Conservation (phyloP, 2,329 filamentous ascomycete genomes). For the Diplodia scrobiculata region DNA sequence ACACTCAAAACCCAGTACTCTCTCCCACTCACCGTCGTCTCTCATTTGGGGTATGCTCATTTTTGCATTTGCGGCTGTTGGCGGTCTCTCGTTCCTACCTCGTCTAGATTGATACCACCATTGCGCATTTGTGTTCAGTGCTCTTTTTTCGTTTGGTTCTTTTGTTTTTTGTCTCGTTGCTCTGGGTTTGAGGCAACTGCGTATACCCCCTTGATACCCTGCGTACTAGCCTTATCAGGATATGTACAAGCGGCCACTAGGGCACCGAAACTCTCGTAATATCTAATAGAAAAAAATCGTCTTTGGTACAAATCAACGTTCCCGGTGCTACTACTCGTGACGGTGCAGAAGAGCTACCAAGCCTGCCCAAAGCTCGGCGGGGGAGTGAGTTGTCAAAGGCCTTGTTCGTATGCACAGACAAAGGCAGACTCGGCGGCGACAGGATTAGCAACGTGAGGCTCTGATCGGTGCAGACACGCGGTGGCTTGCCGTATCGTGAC, state of each 20-base stretch:
- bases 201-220: conserved; percentile 31
- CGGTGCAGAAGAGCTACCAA: not conserved
- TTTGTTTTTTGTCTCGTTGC: conserved; percentile 40
- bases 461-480: not conserved
- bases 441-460: not conserved
- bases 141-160: conserved; percentile 29
- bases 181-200: conserved; percentile 36
- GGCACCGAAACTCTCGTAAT: conserved; percentile 30
- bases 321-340: not conserved
- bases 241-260: conserved; percentile 30
- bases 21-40: conserved; percentile 36
- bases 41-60: conserved; percentile 39
- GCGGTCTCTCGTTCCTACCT: conserved; percentile 31
- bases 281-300: conserved; percentile 29
- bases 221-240: conserved; percentile 30
- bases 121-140: conserved; percentile 33
- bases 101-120: conserved; percentile 29
- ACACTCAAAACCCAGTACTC: conserved; percentile 32
- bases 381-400: conserved; percentile 13
- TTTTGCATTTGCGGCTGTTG: conserved; percentile 43
- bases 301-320: conserved; percentile 10
- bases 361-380: not conserved
- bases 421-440: not conserved
- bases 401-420: conserved; percentile 23
- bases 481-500: not conserved